Evolutionary conservation across 371 early-diverging fungal genomes (phyloP).

Genomic region (Dinochytrium kinnereticum): DNA sequence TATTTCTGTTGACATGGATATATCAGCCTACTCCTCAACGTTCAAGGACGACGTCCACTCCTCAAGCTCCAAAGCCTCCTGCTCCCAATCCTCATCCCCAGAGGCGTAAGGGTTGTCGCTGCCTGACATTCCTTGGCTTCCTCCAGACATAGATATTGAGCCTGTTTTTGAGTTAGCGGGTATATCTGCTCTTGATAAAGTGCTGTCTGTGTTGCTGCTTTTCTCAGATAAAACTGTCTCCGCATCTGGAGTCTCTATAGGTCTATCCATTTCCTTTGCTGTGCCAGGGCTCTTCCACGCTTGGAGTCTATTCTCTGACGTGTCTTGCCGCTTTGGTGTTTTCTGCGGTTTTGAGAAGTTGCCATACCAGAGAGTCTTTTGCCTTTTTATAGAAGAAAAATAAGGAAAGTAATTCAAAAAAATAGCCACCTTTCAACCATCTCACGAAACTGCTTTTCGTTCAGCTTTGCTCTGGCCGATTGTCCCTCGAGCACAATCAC

Average conservation of each 20-base stretch:
- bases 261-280: no score
- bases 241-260: neutral
- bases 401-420: neutral
- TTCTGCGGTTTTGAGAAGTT: constrained; percentile 21
- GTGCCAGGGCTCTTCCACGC: neutral
- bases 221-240: neutral
- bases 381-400: constrained; percentile 26
- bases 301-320: constrained; percentile 9
- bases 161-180: no score
- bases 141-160: no score
- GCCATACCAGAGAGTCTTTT: constrained; percentile 46
- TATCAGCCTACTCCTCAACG: neutral
- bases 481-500: constrained; percentile 24
- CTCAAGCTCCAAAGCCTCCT: constrained; percentile 46
- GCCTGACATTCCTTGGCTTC: no score
- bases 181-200: no score
- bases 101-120: neutral
- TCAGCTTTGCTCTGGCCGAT: constrained; percentile 20
- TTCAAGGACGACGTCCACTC: constrained; percentile 33
- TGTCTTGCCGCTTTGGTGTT: constrained; percentile 3
- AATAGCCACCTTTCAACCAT: constrained; percentile 33
- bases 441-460: constrained; percentile 33
- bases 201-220: no score
- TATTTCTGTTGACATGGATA: no score
- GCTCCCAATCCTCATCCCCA: constrained; percentile 42